phyloP scores from a whole-genome alignment of 179 eudicot genomes.

The Silene coronaria region DNA sequence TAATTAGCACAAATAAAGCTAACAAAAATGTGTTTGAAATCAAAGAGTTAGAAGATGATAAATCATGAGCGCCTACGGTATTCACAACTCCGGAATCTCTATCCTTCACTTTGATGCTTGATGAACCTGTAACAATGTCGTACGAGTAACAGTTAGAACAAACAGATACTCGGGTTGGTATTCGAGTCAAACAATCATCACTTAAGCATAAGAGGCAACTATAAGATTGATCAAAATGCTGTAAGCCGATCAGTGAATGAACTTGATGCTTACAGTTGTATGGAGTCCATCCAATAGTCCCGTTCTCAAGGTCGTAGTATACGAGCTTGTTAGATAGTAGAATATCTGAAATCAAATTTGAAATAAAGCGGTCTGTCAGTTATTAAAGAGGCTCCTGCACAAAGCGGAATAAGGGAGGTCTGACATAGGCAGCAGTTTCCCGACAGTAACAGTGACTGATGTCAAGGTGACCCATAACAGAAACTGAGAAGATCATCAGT shows the following conservation, averaged over 20 bases:
- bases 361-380: background rate
- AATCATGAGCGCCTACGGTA: conserved; percentile 41
- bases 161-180: no score
- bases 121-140: conserved; percentile 47
- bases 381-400: no score
- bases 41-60: conserved; percentile 37
- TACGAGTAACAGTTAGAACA: background rate
- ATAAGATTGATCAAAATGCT: background rate
- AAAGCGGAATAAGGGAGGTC: no score
- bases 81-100: conserved; percentile 36
- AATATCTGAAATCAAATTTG: conserved; percentile 52
- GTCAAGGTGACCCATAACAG: no score
- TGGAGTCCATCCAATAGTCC: conserved; percentile 74
- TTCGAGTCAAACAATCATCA: background rate
- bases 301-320: conserved; percentile 69
- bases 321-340: conserved; percentile 66
- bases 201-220: no score
- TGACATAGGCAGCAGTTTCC: no score
- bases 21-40: conserved; percentile 25
- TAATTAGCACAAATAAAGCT: conserved; percentile 30
- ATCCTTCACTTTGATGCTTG: conserved; percentile 68
- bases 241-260: background rate
- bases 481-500: no score
- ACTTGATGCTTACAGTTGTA: conserved; percentile 68
- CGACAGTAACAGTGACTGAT: no score